Evolutionary conservation across 176 grass and related monocot species (phyloP).

Genomic region (Bonia amplexicaulis): DNA sequence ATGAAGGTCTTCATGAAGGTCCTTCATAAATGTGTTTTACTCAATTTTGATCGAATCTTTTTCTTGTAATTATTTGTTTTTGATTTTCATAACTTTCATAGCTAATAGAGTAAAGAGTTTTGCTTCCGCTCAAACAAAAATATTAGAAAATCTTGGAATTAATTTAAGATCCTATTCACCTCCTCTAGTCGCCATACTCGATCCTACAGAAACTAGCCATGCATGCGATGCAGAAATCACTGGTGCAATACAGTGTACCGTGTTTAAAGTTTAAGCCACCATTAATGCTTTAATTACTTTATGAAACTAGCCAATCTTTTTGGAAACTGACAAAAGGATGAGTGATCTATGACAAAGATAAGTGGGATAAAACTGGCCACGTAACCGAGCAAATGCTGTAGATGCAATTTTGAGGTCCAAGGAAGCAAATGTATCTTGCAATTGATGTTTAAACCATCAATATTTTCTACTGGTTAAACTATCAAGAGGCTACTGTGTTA

Average conservation of each 20-base stretch:
- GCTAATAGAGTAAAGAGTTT: no score
- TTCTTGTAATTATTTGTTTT: no score
- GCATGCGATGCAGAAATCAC: neutral
- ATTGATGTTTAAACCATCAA: slow-evolving; percentile 31
- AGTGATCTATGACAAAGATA: slow-evolving; percentile 31
- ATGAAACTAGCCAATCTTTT: slow-evolving; percentile 11
- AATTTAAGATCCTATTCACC: no score
- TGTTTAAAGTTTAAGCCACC: neutral
- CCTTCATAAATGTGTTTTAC: no score
- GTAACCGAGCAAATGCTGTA: neutral
- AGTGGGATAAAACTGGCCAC: slow-evolving; percentile 23
- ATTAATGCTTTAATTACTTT: neutral
- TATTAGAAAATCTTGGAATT: no score
- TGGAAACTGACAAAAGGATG: slow-evolving; percentile 2
- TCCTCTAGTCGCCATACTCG: no score
- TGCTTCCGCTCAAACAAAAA: no score
- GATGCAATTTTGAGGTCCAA: slow-evolving; percentile 29
- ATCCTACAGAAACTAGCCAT: neutral
- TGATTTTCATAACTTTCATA: no score
- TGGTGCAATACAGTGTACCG: neutral
- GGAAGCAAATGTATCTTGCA: slow-evolving; percentile 12
- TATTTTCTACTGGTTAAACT: slow-evolving; percentile 36
- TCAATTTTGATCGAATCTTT: no score
- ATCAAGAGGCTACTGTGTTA: slow-evolving; percentile 4
- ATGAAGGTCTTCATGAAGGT: no score